A percentile compares a stretch with the other conserved stretches of the same genome.
These are phyloP conservation scores for Pythium phragmiticola DNA, from an alignment of 352 stramenopile species.

Conservation along the genomic window DNA sequence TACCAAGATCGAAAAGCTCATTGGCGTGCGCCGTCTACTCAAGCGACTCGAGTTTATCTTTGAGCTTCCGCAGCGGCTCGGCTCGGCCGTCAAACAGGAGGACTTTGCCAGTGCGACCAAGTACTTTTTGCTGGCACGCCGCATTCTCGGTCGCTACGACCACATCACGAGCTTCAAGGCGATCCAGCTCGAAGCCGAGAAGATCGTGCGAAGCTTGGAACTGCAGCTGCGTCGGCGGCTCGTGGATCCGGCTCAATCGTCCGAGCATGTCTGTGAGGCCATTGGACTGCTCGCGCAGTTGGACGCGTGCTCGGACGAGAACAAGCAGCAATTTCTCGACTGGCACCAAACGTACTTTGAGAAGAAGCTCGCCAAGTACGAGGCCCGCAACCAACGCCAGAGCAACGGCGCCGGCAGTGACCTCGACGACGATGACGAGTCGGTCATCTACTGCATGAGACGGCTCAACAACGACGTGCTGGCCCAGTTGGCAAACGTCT, in stretches of 20 bases:
- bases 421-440: constrained; percentile 25
- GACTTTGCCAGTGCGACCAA: constrained; percentile 86
- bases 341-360: constrained; percentile 82
- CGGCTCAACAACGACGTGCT: constrained; percentile 53
- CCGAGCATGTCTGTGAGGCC: constrained; percentile 67
- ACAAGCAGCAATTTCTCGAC: constrained; percentile 81
- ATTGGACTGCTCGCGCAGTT: constrained; percentile 63
- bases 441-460: constrained; percentile 60
- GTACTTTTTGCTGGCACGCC: constrained; percentile 83
- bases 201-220: constrained; percentile 81
- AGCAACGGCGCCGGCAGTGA: constrained; percentile 16
- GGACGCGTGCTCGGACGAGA: constrained; percentile 66
- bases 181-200: constrained; percentile 85
- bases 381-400: constrained; percentile 24
- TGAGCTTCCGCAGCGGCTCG: constrained; percentile 91
- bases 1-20: constrained; percentile 95
- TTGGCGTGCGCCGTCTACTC: constrained; percentile 94
- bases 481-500: constrained; percentile 49
- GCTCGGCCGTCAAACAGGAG: constrained; percentile 82
- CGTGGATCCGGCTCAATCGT: constrained; percentile 41
- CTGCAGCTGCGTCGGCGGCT: constrained; percentile 58
- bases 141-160: constrained; percentile 85
- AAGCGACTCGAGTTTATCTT: constrained; percentile 98
- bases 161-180: constrained; percentile 90
- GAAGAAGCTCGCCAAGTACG: constrained; percentile 44